phyloP scores from a whole-genome alignment of 2,329 filamentous ascomycete species.

The Botryotinia calthae region DNA sequence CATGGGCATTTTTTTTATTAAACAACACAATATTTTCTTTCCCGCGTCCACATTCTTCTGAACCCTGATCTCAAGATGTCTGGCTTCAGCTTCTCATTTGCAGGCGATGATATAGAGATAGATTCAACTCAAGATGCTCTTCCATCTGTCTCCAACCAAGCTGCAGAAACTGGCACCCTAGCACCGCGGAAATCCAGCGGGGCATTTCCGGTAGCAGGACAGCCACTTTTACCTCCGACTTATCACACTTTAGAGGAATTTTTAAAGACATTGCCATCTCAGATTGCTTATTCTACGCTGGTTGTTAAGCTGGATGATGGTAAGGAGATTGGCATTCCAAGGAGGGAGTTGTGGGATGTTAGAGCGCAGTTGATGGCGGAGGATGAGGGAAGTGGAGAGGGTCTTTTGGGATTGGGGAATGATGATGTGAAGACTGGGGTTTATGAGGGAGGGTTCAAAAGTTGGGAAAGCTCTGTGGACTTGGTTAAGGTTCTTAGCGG shows the following conservation, averaged over 20 bases:
- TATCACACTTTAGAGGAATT: constrained; percentile 51
- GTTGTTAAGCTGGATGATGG: constrained; percentile 59
- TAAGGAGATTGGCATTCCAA: constrained; percentile 56
- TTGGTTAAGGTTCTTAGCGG: constrained; percentile 58
- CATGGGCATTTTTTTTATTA: background rate
- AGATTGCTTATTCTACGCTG: constrained; percentile 67
- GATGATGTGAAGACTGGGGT: constrained; percentile 78
- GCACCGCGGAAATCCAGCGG: constrained; percentile 31
- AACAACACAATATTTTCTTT: background rate
- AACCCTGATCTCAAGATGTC: constrained; percentile 5
- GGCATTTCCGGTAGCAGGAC: constrained; percentile 62
- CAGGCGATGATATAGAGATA: constrained; percentile 61
- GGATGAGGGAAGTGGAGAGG: constrained; percentile 58
- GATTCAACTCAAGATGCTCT: constrained; percentile 15
- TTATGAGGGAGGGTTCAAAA: constrained; percentile 87
- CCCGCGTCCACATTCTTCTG: background rate
- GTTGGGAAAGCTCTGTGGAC: constrained; percentile 83
- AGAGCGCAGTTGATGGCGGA: constrained; percentile 78
- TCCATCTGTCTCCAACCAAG: constrained; percentile 25
- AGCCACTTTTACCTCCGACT: constrained; percentile 56
- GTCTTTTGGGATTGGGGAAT: constrained; percentile 54
- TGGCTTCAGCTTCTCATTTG: constrained; percentile 52
- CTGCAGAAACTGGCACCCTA: constrained; percentile 39
- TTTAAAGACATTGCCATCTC: constrained; percentile 64
- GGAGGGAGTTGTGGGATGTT: constrained; percentile 79